Percentiles rank a stretch among this genome's conserved stretches.
These are phyloP conservation scores for Yamadazyma triangularis DNA, from an alignment of 1,139 yeast genomes.

Conservation along the genomic window DNA sequence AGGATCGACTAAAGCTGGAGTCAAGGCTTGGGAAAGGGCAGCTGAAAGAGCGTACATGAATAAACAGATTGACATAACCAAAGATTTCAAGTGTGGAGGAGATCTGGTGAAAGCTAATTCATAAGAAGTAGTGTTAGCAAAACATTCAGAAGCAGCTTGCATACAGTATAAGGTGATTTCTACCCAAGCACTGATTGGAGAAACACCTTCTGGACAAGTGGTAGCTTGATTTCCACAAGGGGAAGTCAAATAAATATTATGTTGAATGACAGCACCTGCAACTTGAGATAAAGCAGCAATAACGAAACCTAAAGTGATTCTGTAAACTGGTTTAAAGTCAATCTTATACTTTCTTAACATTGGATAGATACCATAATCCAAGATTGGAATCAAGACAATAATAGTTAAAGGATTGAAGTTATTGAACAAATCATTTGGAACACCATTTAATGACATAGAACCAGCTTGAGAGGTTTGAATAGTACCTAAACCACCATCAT, in stretches of 20 bases:
- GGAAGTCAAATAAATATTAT: conserved; percentile 27
- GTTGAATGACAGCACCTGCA: conserved; percentile 39
- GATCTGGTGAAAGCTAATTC: conserved; percentile 70
- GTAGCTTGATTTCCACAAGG: conserved; percentile 43
- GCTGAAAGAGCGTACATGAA: conserved; percentile 58
- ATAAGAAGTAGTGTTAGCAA: conserved; percentile 62
- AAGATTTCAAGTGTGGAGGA: conserved; percentile 63
- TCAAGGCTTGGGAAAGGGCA: conserved; percentile 52
- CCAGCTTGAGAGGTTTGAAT: conserved; percentile 64
- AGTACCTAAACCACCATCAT: conserved; percentile 63
- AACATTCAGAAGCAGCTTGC: conserved; percentile 66
- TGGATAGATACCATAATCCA: conserved; percentile 58
- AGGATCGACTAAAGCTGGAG: conserved; percentile 36
- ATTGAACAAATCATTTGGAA: conserved; percentile 67
- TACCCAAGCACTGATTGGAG: conserved; percentile 55
- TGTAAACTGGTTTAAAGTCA: conserved; percentile 32
- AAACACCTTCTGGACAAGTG: conserved; percentile 44
- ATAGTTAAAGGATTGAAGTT: conserved; percentile 68
- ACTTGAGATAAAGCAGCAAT: conserved; percentile 35
- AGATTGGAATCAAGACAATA: conserved; percentile 58
- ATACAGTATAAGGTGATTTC: conserved; percentile 48
- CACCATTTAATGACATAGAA: conserved; percentile 60
- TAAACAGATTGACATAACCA: conserved; percentile 64
- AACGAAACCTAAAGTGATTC: conserved; percentile 33
- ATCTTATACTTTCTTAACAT: conserved; percentile 44